These are phyloP conservation scores for Saprolegnia parasitica DNA, from an alignment of 352 stramenopile species.

Conservation along the genomic window DNA sequence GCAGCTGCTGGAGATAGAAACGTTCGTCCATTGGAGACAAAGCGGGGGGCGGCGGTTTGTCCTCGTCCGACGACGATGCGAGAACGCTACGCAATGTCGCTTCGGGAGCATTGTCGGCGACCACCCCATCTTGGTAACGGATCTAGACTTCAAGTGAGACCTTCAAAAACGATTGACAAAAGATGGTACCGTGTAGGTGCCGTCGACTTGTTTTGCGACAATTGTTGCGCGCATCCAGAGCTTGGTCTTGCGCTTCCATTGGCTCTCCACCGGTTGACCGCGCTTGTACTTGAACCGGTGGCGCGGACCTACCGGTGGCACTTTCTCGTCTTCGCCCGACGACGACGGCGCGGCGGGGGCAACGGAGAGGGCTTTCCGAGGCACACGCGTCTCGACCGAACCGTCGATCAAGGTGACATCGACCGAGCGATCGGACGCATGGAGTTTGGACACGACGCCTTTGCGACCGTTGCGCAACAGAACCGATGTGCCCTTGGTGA, in stretches of 20 bases:
- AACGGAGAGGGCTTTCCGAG: no score
- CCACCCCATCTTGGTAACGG: background rate
- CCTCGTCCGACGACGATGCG: background rate
- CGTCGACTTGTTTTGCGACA: background rate
- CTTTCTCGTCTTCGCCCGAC: background rate
- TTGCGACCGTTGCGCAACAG: no score
- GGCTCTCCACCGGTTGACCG: background rate
- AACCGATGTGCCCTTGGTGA: no score
- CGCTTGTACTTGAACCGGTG: background rate
- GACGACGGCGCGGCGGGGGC: no score
- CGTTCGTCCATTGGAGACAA: background rate
- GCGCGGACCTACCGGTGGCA: no score
- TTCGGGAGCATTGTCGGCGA: background rate
- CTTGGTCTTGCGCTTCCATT: background rate
- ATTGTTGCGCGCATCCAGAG: background rate
- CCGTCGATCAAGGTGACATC: no score
- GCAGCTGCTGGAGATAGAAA: background rate
- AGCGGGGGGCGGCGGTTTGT: background rate
- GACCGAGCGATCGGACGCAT: no score
- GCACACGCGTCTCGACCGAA: no score
- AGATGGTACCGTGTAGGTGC: background rate
- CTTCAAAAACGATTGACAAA: no score
- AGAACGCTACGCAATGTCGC: background rate
- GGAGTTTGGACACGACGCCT: no score
- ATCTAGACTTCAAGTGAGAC: background rate